These are phyloP conservation scores for Lactifluus volemus DNA, from an alignment of 768 basidiomycete species.

Conservation along the genomic window DNA sequence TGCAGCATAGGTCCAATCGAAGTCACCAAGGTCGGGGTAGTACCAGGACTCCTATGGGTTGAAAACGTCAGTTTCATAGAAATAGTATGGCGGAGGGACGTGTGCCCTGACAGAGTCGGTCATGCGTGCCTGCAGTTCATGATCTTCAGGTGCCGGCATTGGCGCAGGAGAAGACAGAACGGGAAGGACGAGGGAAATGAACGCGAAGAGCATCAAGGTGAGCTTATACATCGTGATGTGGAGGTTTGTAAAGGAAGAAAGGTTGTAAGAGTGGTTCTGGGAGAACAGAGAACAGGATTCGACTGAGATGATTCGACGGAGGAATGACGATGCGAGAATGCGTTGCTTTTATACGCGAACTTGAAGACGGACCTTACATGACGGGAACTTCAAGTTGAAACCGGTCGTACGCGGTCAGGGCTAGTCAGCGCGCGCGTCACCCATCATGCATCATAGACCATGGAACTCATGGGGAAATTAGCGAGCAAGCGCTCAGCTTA, in stretches of 20 bases:
- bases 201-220: constrained; percentile 28
- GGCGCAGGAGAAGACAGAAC: constrained; percentile 36
- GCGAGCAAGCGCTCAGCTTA: no score
- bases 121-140: constrained; percentile 38
- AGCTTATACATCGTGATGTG: constrained; percentile 33
- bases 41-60: no score
- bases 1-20: no score
- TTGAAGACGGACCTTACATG: constrained; percentile 11
- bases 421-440: constrained; percentile 4
- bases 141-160: constrained; percentile 29
- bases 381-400: not conserved
- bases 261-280: not conserved
- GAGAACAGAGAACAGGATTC: constrained; percentile 8
- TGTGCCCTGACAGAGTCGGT: constrained; percentile 22
- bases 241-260: not conserved
- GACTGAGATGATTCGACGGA: constrained; percentile 19
- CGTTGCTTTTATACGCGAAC: constrained; percentile 11
- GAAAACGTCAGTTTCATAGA: no score
- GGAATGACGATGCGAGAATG: not conserved
- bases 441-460: no score
- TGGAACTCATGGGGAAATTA: no score
- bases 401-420: constrained; percentile 8
- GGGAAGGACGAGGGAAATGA: constrained; percentile 37
- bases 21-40: no score
- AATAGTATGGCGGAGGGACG: constrained; percentile 16